These are phyloP conservation scores for Penicillium glabrum DNA, from an alignment of 2,329 filamentous ascomycete genomes.

Conservation along the genomic window DNA sequence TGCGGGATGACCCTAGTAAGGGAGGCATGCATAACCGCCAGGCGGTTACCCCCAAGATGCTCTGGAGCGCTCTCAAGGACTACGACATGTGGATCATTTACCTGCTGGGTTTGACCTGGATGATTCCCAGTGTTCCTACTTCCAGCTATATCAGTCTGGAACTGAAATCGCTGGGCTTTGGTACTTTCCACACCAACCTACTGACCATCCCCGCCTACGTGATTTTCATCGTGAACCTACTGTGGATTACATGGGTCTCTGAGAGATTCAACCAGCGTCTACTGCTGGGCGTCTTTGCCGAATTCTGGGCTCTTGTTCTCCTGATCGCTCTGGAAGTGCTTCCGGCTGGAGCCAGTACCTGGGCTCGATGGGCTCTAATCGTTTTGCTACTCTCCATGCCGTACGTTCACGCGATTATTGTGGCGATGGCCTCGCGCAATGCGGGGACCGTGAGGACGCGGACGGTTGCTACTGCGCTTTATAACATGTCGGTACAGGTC, in stretches of 20 bases:
- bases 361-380: slow-evolving; percentile 54
- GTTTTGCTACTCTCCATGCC: slow-evolving; percentile 57
- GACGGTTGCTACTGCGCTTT: slow-evolving; percentile 46
- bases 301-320: slow-evolving; percentile 55
- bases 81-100: slow-evolving; percentile 61
- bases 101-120: slow-evolving; percentile 48
- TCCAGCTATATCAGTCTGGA: slow-evolving; percentile 41
- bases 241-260: slow-evolving; percentile 55
- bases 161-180: slow-evolving; percentile 56
- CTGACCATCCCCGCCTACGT: slow-evolving; percentile 61
- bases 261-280: slow-evolving; percentile 57
- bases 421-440: slow-evolving; percentile 46
- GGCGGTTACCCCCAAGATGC: slow-evolving; percentile 48
- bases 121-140: slow-evolving; percentile 39
- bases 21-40: slow-evolving; percentile 64
- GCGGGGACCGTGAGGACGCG: slow-evolving; percentile 44
- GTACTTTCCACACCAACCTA: slow-evolving; percentile 61
- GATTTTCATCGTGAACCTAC: slow-evolving; percentile 58
- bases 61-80: slow-evolving; percentile 53
- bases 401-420: slow-evolving; percentile 59
- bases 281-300: slow-evolving; percentile 53
- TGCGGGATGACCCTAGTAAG: slow-evolving; percentile 57
- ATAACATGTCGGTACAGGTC: slow-evolving; percentile 49
- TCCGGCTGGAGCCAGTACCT: slow-evolving; percentile 49
- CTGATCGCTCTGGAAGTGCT: slow-evolving; percentile 54